These are phyloP conservation scores for Hypomyces rosellus DNA, from an alignment of 2,329 filamentous ascomycete genomes.

Conservation along the genomic window DNA sequence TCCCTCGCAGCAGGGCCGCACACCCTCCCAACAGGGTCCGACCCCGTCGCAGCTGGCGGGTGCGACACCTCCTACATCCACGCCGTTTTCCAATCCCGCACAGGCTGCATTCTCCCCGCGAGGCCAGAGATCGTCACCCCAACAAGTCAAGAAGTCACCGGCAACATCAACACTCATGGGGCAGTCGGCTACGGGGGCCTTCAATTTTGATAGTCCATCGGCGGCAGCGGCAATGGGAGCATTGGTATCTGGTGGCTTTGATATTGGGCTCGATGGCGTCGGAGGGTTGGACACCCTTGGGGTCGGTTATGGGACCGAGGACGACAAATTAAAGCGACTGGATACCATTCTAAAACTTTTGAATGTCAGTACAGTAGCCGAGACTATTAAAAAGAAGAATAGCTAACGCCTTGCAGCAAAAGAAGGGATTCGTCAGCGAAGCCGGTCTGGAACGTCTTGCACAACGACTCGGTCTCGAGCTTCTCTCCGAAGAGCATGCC, in stretches of 20 bases:
- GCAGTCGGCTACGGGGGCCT: slow-evolving; percentile 37
- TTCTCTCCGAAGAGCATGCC: slow-evolving; percentile 50
- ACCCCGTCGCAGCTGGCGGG: slow-evolving; percentile 41
- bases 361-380: slow-evolving; percentile 32
- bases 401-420: slow-evolving; percentile 24
- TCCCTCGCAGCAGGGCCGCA: slow-evolving; percentile 36
- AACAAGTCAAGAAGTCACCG: slow-evolving; percentile 59
- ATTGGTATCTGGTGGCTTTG: slow-evolving; percentile 44
- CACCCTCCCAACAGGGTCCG: slow-evolving; percentile 32
- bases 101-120: slow-evolving; percentile 55
- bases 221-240: slow-evolving; percentile 56
- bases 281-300: slow-evolving; percentile 37
- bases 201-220: slow-evolving; percentile 59
- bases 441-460: slow-evolving; percentile 68
- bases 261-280: slow-evolving; percentile 47
- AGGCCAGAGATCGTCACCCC: slow-evolving; percentile 54
- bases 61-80: slow-evolving; percentile 60
- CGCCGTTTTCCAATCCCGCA: slow-evolving; percentile 55
- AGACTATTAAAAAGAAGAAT: background rate
- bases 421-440: slow-evolving; percentile 63
- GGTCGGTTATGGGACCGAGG: slow-evolving; percentile 39
- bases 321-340: slow-evolving; percentile 50
- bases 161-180: slow-evolving; percentile 43
- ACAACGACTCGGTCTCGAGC: slow-evolving; percentile 59
- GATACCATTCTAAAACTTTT: slow-evolving; percentile 45